These are phyloP conservation scores for Sordariomycetes sp. DNA, from an alignment of 2,329 filamentous ascomycete species.

Conservation along the genomic window DNA sequence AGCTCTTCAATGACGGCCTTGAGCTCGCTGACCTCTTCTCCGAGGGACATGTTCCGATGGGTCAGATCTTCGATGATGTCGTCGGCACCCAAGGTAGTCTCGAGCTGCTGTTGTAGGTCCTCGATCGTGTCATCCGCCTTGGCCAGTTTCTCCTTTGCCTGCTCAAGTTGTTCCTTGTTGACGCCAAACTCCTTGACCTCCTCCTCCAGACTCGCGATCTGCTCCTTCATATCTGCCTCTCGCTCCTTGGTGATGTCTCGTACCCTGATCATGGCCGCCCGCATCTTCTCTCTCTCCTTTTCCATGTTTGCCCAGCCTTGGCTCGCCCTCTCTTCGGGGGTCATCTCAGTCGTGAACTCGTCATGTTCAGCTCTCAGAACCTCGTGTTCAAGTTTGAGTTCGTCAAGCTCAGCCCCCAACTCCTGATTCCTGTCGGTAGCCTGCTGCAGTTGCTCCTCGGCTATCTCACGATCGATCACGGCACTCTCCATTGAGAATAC, in stretches of 20 bases:
- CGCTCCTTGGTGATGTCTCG: constrained; percentile 81
- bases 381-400: constrained; percentile 80
- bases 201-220: constrained; percentile 63
- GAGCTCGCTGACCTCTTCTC: constrained; percentile 75
- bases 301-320: constrained; percentile 89
- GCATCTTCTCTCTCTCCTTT: constrained; percentile 75
- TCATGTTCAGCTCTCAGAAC: constrained; percentile 79
- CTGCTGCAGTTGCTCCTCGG: constrained; percentile 81
- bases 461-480: constrained; percentile 87
- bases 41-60: constrained; percentile 74
- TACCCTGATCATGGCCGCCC: constrained; percentile 73
- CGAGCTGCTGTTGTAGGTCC: constrained; percentile 82
- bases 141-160: constrained; percentile 61
- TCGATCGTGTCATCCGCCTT: constrained; percentile 67
- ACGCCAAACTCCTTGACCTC: constrained; percentile 58
- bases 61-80: constrained; percentile 90
- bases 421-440: constrained; percentile 71
- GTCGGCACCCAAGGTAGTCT: constrained; percentile 78
- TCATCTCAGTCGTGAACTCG: constrained; percentile 75
- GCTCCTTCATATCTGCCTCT: constrained; percentile 66
- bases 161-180: constrained; percentile 59
- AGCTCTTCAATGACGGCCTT: constrained; percentile 76
- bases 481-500: constrained; percentile 80
- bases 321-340: constrained; percentile 75
- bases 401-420: constrained; percentile 66